These are phyloP conservation scores for Inga leiocalycina DNA, from an alignment of 306 rosid genomes.

Conservation along the genomic window DNA sequence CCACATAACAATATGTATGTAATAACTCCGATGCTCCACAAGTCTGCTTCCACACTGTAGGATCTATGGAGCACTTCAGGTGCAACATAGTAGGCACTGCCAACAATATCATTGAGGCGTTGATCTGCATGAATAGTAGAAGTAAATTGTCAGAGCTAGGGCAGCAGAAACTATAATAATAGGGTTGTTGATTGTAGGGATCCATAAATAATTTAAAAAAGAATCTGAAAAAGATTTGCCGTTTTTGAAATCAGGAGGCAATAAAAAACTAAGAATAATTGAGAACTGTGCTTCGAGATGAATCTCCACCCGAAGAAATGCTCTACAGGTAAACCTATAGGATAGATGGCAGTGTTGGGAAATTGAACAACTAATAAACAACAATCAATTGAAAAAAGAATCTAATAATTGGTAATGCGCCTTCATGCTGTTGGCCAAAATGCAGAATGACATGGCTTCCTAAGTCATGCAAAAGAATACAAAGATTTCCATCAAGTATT, in stretches of 20 bases:
- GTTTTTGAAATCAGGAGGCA: conserved; percentile 11
- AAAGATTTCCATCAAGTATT: background rate
- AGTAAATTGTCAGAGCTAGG: conserved; percentile 40
- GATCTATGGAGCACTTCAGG: conserved; percentile 98
- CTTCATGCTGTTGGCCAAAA: background rate
- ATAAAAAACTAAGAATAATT: conserved; percentile 23
- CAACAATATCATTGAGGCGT: conserved; percentile 93
- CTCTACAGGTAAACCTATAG: conserved; percentile 10
- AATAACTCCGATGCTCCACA: conserved; percentile 97
- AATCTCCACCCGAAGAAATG: conserved; percentile 19
- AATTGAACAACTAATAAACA: background rate
- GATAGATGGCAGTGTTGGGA: background rate
- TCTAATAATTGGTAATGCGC: background rate
- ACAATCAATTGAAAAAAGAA: conserved; percentile 8
- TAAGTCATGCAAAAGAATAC: conserved; percentile 15
- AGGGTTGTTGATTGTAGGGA: conserved; percentile 4
- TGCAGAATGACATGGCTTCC: conserved; percentile 11
- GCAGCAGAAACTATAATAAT: conserved; percentile 20
- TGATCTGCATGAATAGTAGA: conserved; percentile 64
- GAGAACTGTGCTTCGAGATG: background rate
- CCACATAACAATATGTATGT: conserved; percentile 92
- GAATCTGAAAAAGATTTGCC: background rate
- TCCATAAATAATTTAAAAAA: conserved; percentile 8
- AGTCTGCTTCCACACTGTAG: conserved; percentile 84
- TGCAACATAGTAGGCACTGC: conserved; percentile 97